Evolutionary conservation across 2,329 filamentous ascomycete genomes (phyloP).

Genomic region (Parascedosporium putredinis): DNA sequence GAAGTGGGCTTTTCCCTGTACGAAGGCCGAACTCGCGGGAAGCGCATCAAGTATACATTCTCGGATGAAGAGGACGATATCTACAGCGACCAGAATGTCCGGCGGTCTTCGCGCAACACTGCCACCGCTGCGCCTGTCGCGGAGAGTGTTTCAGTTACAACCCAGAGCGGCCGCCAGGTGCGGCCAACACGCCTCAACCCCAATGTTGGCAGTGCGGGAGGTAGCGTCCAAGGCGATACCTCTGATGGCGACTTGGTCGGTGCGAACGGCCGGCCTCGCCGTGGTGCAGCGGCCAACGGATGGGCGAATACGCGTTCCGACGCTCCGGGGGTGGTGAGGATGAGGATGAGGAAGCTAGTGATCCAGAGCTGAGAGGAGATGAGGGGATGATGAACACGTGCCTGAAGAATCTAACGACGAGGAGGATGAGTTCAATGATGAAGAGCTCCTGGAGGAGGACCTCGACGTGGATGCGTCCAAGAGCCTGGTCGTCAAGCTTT

Average conservation of each 20-base stretch:
- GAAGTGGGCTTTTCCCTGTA: conserved; percentile 89
- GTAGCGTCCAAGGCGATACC: conserved; percentile 35
- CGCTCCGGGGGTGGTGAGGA: conserved; percentile 18
- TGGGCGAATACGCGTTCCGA: conserved; percentile 22
- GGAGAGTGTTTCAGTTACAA: conserved; percentile 57
- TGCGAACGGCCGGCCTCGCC: conserved; percentile 36
- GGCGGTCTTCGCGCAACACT: conserved; percentile 67
- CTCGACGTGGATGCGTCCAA: conserved; percentile 44
- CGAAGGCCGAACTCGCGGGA: conserved; percentile 90
- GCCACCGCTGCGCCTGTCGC: conserved; percentile 60
- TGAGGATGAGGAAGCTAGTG: conserved; percentile 59
- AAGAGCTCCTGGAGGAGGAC: conserved; percentile 47
- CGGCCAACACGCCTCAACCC: conserved; percentile 56
- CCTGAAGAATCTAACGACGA: conserved; percentile 47
- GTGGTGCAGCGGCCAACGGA: conserved; percentile 39
- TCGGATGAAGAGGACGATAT: conserved; percentile 76
- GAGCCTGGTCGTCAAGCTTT: conserved; percentile 59
- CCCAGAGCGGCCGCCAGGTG: conserved; percentile 81
- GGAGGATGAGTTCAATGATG: conserved; percentile 45
- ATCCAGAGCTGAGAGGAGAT: conserved; percentile 67
- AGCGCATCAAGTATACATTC: conserved; percentile 93
- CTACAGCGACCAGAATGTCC: conserved; percentile 40
- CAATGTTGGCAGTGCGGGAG: conserved; percentile 39
- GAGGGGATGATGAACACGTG: conserved; percentile 56
- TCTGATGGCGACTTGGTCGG: conserved; percentile 21